Evolutionary conservation across 2,329 filamentous ascomycete species (phyloP).

Genomic region (Xylariaceae sp.): DNA sequence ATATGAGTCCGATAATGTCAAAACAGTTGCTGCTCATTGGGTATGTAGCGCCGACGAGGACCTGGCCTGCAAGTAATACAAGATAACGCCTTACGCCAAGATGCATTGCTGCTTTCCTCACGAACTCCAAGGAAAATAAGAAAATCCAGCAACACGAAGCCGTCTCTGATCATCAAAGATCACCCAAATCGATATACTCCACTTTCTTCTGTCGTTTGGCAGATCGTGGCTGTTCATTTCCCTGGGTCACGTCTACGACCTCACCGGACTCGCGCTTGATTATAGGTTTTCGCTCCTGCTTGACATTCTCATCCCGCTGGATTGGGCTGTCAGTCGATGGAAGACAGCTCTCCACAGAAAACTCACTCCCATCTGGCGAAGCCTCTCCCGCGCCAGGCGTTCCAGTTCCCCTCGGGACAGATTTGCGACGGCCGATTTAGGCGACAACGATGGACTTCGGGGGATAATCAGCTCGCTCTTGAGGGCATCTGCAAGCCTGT

Average conservation of each 20-base stretch:
- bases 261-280: slow-evolving; percentile 22
- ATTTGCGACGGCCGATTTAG: slow-evolving; percentile 5
- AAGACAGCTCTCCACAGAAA: too few species aligned
- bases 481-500: slow-evolving; percentile 22
- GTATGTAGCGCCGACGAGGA: too few species aligned
- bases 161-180: too few species aligned
- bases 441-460: slow-evolving; percentile 15
- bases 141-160: too few species aligned
- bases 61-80: too few species aligned
- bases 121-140: too few species aligned
- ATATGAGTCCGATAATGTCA: too few species aligned
- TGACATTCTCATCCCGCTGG: slow-evolving; percentile 8
- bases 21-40: too few species aligned
- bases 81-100: too few species aligned
- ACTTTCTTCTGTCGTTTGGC: slow-evolving; percentile 7
- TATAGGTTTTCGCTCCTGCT: slow-evolving; percentile 9
- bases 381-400: slow-evolving; percentile 23
- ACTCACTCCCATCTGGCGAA: slow-evolving; percentile 23
- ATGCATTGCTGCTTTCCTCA: too few species aligned
- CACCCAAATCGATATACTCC: slow-evolving; percentile 19
- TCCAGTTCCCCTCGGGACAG: slow-evolving; percentile 22
- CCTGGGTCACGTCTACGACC: slow-evolving; percentile 18
- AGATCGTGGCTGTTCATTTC: slow-evolving; percentile 2
- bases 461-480: slow-evolving; percentile 26
- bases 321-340: not conserved